Base-by-base conservation (phyloP, 805 yeast species). In the Candida boleticola region DNA sequence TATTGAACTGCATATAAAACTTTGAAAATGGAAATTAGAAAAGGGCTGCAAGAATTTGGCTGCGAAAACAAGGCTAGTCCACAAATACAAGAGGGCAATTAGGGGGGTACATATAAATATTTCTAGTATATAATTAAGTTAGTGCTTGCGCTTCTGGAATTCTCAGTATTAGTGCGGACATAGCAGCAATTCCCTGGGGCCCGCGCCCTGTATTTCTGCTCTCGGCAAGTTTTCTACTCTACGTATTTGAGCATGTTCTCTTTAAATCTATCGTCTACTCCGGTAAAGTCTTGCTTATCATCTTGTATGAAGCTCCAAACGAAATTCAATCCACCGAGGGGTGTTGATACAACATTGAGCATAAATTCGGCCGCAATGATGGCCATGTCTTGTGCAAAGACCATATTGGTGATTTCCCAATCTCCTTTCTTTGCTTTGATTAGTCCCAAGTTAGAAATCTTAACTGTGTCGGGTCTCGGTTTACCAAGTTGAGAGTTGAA, bases 311-410 rank as follows among this genome's bases (percentile, higher is more conserved):
- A 68, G 7, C 61, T 57, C 35, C 64, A 45, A 11, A 66, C 68
- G 14, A 66, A 36, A 38, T 63, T 66, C 49, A 68, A 48, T 1
- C 74, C 73, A 0, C 68, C 64, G 7, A 32, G 18, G 2, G 54
- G 44, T 2, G 68, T 54, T 5, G 66, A 58, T 5, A 66, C 50
- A n/a, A 63, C 50, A 37, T 50, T 58, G 9, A 65, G 37, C 54
- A 64, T 59, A 41, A 67, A 62, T n/a, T 68, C 72, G 13, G 63
- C 43, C 2, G 68, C 61, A 1, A 47, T 42, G 2, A 68, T 61
- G 1, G 71, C 59, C 36, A 66, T 34, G 37, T 64, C 68, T 47
- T 68, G 74, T 2, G 68, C 57, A 44, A 68, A 68, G 3, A 63
- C 49, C 47, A 66, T 38, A 39, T 66, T 58, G 3, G 47, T 53